Conservation (phyloP, 768 basidiomycete species). For the Suillus sp. region DNA sequence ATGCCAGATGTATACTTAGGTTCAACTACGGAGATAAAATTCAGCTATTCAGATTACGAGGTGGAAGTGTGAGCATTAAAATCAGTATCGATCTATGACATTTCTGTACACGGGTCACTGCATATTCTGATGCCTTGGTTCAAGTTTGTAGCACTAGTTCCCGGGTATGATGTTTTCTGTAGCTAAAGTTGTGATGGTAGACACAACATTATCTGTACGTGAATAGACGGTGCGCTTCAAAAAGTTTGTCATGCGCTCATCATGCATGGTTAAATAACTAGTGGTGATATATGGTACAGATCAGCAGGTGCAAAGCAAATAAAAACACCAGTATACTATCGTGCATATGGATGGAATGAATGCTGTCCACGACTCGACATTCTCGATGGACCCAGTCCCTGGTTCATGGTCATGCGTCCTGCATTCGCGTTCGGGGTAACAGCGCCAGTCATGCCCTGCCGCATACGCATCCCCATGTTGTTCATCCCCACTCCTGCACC, state of each 20-base stretch:
- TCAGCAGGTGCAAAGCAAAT: slow-evolving; percentile 16
- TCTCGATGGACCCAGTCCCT: slow-evolving; percentile 50
- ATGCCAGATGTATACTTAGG: not conserved
- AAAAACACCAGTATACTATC: slow-evolving; percentile 36
- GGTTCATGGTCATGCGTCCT: slow-evolving; percentile 43
- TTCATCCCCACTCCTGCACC: slow-evolving; percentile 39
- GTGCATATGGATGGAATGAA: slow-evolving; percentile 66
- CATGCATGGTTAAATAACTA: slow-evolving; percentile 19
- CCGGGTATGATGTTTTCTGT: not conserved
- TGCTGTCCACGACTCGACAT: slow-evolving; percentile 56
- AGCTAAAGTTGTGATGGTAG: not conserved
- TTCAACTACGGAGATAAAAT: not conserved
- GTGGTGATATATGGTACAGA: slow-evolving; percentile 34
- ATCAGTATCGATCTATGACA: not conserved
- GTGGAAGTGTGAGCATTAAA: slow-evolving; percentile 16
- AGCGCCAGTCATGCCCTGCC: slow-evolving; percentile 36
- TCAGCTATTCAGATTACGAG: slow-evolving; percentile 9
- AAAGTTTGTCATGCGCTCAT: not conserved
- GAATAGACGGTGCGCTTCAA: not conserved
- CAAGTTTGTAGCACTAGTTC: too few relatives aligned
- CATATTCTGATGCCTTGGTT: not conserved
- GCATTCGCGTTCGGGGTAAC: slow-evolving; percentile 32
- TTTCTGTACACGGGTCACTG: not conserved
- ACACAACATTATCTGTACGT: not conserved
- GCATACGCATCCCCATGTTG: slow-evolving; percentile 40